phyloP scores from a whole-genome alignment of 2,329 filamentous ascomycete genomes.

The Helicocarpus griseus region DNA sequence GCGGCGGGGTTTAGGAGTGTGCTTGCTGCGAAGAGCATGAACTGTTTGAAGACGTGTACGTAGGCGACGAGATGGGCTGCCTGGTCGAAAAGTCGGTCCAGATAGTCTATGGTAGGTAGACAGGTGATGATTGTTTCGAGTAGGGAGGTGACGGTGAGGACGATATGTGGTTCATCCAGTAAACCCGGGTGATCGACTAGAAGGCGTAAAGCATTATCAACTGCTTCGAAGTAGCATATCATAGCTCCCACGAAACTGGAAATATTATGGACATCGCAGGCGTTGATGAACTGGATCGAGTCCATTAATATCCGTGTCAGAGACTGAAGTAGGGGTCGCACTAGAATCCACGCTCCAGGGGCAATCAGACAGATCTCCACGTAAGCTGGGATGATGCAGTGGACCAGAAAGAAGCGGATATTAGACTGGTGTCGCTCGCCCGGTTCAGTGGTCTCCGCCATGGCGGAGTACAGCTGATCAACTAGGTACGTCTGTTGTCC shows the following conservation, averaged over 20 bases:
- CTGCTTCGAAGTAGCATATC: conserved; percentile 28
- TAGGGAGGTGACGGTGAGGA: conserved; percentile 30
- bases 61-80: conserved; percentile 19
- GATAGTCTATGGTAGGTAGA: conserved; percentile 38
- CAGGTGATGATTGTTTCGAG: conserved; percentile 33
- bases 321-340: conserved; percentile 43
- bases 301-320: conserved; percentile 33
- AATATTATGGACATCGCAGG: conserved; percentile 31
- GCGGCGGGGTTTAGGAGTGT: conserved; percentile 17
- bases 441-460: conserved; percentile 35
- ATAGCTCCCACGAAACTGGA: conserved; percentile 28
- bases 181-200: conserved; percentile 25
- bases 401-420: conserved; percentile 43
- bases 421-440: conserved; percentile 33
- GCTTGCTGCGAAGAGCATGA: conserved; percentile 27
- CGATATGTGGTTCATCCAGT: conserved; percentile 29
- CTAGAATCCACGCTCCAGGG: conserved; percentile 42
- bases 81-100: conserved; percentile 28
- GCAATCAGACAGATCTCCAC: conserved; percentile 40
- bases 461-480: conserved; percentile 43
- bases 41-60: conserved; percentile 31
- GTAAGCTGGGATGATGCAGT: conserved; percentile 49
- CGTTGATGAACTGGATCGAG: conserved; percentile 37
- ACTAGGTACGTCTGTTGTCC: conserved; percentile 48
- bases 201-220: conserved; percentile 26